Percentiles rank a stretch among this genome's conserved stretches.
Evolutionary conservation across 139 green algal genomes (phyloP).

Genomic region (Tetradesmus lagerheimii): DNA sequence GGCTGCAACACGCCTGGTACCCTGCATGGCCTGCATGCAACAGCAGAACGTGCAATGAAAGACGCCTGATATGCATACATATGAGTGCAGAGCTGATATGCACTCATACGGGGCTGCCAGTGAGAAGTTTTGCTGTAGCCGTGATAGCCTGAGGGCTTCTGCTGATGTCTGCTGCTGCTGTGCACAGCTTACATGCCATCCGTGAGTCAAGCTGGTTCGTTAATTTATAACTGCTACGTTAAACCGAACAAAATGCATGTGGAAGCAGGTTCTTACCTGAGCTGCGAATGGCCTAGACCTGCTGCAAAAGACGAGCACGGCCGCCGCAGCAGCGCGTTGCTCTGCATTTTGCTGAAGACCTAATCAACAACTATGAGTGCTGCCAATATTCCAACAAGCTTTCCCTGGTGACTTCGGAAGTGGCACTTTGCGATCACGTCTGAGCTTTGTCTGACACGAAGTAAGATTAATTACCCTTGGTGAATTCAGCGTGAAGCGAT

Average conservation of each 20-base stretch:
- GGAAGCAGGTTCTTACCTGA: background rate
- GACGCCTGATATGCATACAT: background rate
- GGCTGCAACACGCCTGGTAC: background rate
- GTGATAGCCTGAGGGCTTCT: background rate
- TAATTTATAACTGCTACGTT: background rate
- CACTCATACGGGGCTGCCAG: background rate
- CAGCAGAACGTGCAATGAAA: background rate
- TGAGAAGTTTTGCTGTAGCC: background rate
- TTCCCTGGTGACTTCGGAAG: background rate
- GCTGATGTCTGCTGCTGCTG: background rate
- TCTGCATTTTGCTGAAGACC: background rate
- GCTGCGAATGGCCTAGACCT: background rate
- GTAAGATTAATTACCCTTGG: background rate
- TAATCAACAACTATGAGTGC: background rate
- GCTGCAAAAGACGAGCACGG: constrained; percentile 14
- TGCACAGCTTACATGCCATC: background rate
- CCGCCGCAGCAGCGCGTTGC: constrained; percentile 34
- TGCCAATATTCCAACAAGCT: background rate
- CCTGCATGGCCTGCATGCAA: constrained; percentile 24
- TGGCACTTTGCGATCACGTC: background rate
- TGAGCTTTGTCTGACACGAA: background rate
- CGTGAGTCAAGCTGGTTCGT: background rate
- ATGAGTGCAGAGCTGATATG: background rate
- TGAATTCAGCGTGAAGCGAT: background rate
- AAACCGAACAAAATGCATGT: background rate